Base-by-base conservation (phyloP, 1,139 yeast genomes). In the Debaryomycetaceae sp. region DNA sequence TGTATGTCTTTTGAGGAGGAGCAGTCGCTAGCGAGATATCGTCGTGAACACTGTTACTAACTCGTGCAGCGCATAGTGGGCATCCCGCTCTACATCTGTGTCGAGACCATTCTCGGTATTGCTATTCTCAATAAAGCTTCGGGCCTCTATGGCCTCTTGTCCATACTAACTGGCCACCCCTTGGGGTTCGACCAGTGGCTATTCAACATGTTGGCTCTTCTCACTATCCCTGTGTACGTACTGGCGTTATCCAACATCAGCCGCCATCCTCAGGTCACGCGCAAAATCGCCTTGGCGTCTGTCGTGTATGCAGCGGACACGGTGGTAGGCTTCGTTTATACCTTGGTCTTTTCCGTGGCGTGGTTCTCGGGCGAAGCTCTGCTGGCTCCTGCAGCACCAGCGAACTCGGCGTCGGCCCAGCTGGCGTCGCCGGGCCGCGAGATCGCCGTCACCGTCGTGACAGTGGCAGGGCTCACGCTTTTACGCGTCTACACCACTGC, bases 101-200 rank as follows among this genome's bases (percentile, higher is more conserved):
- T 86, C 15, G 97, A 90, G 51, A 51, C 85, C 10, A 72, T 82
- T 15, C 60, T 86, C n/a, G 80, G 85, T 2, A 62, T 81, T 23
- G 79, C 92, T 15, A 71, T 86, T 27, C 66, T 87, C 42, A 87
- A 90, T 58, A 87, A 87, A 51, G 85, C 90, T 37, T 77, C 94
- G 32, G 96, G 97, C 7, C 62, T 77, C 16, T 90, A 79, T 52
- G 98, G 97, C 18, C 62, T 87, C 25, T 60, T 87, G 22, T 86
- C 97, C 1, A 55, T 90, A 25, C 69, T 90, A 45, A 87, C 96
- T 0, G 92, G 95, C 2, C 95, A 86, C 45, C 93, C 92, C 2
- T 66, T 87, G 34, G 77, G 77, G 37, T 73, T 76, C 37, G 62
- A 80, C 62, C 96, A 90, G 49, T 82, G 95, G 94, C 40, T 80